Evolutionary conservation across 495 filamentous ascomycete genomes (phyloP).

Genomic region (Aspergillus saccharolyticus): DNA sequence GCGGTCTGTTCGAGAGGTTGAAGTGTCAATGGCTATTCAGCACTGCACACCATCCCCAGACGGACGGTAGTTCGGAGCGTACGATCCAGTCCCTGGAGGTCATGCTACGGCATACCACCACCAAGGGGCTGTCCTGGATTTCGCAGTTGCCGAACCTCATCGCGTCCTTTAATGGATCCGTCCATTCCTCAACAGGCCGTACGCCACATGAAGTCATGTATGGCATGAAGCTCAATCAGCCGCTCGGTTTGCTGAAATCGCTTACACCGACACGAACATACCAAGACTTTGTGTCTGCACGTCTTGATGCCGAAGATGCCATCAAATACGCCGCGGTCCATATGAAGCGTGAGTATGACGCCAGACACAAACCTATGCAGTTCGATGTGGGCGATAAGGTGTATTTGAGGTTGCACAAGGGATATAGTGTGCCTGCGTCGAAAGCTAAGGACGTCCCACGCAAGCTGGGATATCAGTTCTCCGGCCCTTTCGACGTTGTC

Average conservation of each 20-base stretch:
- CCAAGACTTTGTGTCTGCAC: not conserved
- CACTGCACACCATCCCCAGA: slow-evolving; percentile 16
- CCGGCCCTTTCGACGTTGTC: not conserved
- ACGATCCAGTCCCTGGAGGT: slow-evolving; percentile 19
- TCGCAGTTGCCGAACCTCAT: not conserved
- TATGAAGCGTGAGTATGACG: not conserved
- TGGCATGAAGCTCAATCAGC: not conserved
- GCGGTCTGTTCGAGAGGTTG: not conserved
- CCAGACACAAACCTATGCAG: not conserved
- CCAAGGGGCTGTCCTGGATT: not conserved
- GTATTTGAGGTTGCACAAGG: not conserved
- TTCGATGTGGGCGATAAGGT: not conserved
- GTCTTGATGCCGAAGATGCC: not conserved
- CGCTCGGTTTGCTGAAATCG: not conserved
- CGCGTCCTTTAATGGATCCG: not conserved
- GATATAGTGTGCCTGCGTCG: not conserved
- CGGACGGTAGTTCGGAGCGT: slow-evolving; percentile 13
- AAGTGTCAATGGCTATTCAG: not conserved
- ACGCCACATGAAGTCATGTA: not conserved
- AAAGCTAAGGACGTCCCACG: not conserved
- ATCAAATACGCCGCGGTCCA: not conserved
- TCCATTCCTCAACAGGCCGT: not conserved
- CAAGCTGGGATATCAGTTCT: not conserved
- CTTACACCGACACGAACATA: not conserved
- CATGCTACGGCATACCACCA: slow-evolving; percentile 2